Conservation (phyloP, 83 land plant species). For the Isoetes engelmannii region DNA sequence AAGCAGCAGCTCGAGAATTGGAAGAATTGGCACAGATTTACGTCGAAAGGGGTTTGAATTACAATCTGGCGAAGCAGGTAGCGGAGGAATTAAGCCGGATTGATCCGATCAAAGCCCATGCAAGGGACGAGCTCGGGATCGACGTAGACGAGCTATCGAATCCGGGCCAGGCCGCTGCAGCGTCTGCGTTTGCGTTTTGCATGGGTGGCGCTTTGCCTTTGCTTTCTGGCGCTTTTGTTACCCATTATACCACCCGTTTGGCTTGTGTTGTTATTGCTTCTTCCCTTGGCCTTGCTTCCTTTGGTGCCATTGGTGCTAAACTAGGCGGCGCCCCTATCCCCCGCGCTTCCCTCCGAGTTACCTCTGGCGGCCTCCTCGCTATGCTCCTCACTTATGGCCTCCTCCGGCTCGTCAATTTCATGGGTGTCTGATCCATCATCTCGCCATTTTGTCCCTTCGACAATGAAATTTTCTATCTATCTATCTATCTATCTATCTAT, state of each 20-base stretch:
- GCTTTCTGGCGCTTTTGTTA: conserved; percentile 18
- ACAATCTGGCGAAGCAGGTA: background rate
- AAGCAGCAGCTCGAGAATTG: conserved; percentile 14
- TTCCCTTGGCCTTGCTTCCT: conserved; percentile 12
- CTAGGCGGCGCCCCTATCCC: conserved; percentile 20
- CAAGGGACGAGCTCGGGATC: conserved; percentile 5
- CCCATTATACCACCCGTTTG: conserved; percentile 1
- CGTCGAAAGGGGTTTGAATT: conserved; percentile 8
- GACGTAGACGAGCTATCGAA: background rate
- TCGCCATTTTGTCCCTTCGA: too few species aligned
- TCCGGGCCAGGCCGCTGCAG: background rate
- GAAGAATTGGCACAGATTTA: conserved; percentile 13
- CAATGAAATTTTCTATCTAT: too few species aligned
- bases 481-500: too few species aligned
- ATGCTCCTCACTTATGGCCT: conserved; percentile 22
- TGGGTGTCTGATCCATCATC: too few species aligned
- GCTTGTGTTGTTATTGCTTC: conserved; percentile 14
- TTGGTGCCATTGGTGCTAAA: conserved; percentile 24
- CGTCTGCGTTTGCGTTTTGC: background rate
- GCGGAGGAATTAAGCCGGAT: background rate
- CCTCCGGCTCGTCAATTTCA: conserved; percentile 12
- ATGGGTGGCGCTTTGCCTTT: background rate
- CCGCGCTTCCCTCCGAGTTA: conserved; percentile 17
- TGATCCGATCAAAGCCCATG: background rate
- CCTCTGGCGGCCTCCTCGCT: conserved; percentile 23